Base-by-base conservation (phyloP, 2,329 filamentous ascomycete species). In the Hymenoscyphus infarciens region DNA sequence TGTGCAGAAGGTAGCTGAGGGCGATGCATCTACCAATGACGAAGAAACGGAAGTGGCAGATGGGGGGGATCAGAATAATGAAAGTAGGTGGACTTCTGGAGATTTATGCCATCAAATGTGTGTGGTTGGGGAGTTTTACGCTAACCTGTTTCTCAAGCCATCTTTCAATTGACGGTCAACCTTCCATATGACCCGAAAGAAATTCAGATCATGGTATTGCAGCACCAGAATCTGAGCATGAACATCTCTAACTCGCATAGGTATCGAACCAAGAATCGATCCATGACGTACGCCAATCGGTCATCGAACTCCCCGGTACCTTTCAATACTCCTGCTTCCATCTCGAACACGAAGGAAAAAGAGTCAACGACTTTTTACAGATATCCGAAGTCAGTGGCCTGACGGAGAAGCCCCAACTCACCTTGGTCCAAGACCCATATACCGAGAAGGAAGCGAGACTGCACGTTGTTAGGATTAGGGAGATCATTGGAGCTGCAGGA, bases 311-410 rank as follows among this genome's bases (percentile, higher is more conserved):
- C 57, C 95, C 95, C 5, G 84, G 89, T 64, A 96, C 94, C 59
- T 95, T 97, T 79, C 92, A 96, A 77, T 97, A 97, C 81, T 96
- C 95, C 60, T 99, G 95, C 82, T 99, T 99, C 81, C 95, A 99
- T 79, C 87, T 99, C 72, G 93, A 98, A 79, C 88, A 93, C 79
- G 88, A 91, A 64, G 91, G 92, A 69, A 82, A 90, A 77, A 89
- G 90, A 68, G 89, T 99, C 82, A 98, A 98, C 77, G 95, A 99
- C 77, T 98, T 95, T 72, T 85, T 96, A 64, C 89, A 96, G 75
- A 84, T 99, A 66, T 92, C 91, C 61, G 94, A 99, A 74, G 90
- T 99, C 61, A 83, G 89, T 56, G 92, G 86, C 62, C 84, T 99
- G 61, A 85, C 86, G 60, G 78, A 88, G 38, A 87, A 92, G 66